Evolutionary conservation across 768 basidiomycete genomes (phyloP), one percentile per base, ranked within the genome.

Genomic region (Suillus tomentosus): DNA sequence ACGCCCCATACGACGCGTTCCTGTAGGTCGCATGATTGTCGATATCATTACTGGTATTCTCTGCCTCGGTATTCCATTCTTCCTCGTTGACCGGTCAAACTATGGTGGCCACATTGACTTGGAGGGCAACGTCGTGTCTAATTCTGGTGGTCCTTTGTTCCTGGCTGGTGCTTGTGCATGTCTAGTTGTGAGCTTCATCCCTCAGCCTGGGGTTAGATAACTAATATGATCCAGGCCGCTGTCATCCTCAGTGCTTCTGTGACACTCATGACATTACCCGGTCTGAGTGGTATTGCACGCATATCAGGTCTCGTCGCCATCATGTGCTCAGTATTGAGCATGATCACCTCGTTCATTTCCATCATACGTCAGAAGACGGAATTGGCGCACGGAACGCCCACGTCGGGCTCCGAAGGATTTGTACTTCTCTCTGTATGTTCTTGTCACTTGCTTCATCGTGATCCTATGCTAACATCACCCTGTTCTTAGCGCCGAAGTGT

Each of bases 221-320:
- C 68, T 37, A 71, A 57, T 51, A 68, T 53, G 62, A 45, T 64
- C 56, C 73, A 94, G 92, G 90, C 91, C 69, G 92, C 92, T 36
- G 82, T 93, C 64, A 82, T 93, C 27, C 79, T 94, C 64, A 92
- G 92, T 68, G 88, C 91, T 39, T 90, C 91, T 47, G 89, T 92
- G 63, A 92, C 91, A 34, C 87, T 93, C 77, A 83, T 94, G 72
- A 85, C 90, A 59, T 82, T 94, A 61, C 91, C 92, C 69, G 89
- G 87, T 45, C 68, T 94, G 74, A 87, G 89, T 73, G 82, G 79
- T 64, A 66, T 88, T 66, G 78, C 88, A 62, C 84, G 91, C 62
- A 79, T 87, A 56, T 84, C 87, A 27, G 87, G 86, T 39, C 81
- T 94, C 68, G 79, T 91, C 15, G 86, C 90, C 39, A 84, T 90